Conservation (phyloP, 495 filamentous ascomycete species). For the Lasiosphaeria miniovina region DNA sequence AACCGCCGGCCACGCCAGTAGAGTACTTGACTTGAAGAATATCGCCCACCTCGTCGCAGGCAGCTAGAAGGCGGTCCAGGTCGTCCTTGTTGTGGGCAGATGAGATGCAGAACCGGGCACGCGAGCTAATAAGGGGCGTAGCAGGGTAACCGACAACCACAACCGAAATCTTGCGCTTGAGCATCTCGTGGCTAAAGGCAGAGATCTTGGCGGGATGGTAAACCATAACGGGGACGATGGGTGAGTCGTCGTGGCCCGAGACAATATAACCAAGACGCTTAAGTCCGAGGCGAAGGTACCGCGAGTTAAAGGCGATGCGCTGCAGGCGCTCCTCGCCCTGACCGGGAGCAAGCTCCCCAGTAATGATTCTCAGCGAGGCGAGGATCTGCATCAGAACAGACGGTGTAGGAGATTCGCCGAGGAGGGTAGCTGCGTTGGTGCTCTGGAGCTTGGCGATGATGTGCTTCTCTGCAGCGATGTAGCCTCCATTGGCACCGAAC, state of each 20-base stretch:
- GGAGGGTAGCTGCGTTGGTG: conserved; percentile 82
- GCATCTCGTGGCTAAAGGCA: conserved; percentile 97
- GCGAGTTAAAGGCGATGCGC: conserved; percentile 96
- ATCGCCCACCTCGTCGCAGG: conserved; percentile 91
- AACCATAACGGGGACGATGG: conserved; percentile 88
- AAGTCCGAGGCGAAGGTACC: conserved; percentile 92
- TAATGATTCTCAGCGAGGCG: conserved; percentile 79
- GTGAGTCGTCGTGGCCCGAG: conserved; percentile 94
- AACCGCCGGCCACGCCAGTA: conserved; percentile 86
- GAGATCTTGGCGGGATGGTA: conserved; percentile 98
- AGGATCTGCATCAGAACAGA: conserved; percentile 86
- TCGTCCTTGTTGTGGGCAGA: conserved; percentile 98
- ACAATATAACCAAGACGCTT: conserved; percentile 97
- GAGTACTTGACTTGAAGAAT: conserved; percentile 94
- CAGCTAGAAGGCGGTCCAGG: conserved; percentile 81
- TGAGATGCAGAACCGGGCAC: conserved; percentile 92
- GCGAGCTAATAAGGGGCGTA: conserved; percentile 91
- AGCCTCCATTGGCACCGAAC: conserved; percentile 96
- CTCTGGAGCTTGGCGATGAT: conserved; percentile 88
- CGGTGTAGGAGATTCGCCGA: conserved; percentile 83
- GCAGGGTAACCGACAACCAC: conserved; percentile 97
- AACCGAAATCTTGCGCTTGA: conserved; percentile 95
- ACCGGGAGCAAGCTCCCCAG: conserved; percentile 78
- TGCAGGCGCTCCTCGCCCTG: conserved; percentile 96
- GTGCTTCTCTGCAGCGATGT: conserved; percentile 83